phyloP scores from a whole-genome alignment of 2,329 filamentous ascomycete species.

The Immersiporthe knoxdaviesiana region DNA sequence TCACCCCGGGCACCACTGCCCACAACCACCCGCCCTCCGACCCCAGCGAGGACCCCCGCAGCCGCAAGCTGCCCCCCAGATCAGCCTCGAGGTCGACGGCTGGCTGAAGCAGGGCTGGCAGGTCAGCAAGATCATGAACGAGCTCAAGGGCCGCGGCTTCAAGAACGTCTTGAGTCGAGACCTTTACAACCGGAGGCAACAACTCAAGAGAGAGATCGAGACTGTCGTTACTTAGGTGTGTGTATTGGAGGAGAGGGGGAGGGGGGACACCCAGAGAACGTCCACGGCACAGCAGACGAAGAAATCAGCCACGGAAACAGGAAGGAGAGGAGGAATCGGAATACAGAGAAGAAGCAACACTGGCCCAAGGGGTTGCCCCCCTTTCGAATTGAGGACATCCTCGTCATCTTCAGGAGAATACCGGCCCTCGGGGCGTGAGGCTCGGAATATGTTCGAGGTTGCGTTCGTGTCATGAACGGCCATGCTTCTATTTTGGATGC shows the following conservation, averaged over 20 bases:
- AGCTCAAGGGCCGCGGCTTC: slow-evolving; percentile 40
- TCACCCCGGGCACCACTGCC: slow-evolving; percentile 36
- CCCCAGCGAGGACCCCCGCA: slow-evolving; percentile 41
- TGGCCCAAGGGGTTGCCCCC: background rate
- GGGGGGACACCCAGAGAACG: background rate
- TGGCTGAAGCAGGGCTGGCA: slow-evolving; percentile 39
- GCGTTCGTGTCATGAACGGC: background rate
- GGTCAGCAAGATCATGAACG: slow-evolving; percentile 42
- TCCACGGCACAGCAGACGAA: background rate
- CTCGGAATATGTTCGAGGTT: background rate
- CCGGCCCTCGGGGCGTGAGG: background rate
- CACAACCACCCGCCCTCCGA: slow-evolving; percentile 44
- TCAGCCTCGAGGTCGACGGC: slow-evolving; percentile 40
- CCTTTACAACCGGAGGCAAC: slow-evolving; percentile 42
- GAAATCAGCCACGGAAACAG: background rate
- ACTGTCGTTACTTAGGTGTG: slow-evolving; percentile 13
- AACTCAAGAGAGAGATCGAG: slow-evolving; percentile 35
- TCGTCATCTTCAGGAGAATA: background rate
- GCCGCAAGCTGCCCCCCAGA: slow-evolving; percentile 39
- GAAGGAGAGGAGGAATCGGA: background rate
- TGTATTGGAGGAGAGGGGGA: background rate
- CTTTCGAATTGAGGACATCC: background rate
- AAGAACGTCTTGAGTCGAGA: slow-evolving; percentile 43
- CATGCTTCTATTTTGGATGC: background rate
- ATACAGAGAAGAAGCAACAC: background rate